Evolutionary conservation across 2,329 filamentous ascomycete genomes (phyloP), one percentile per base, ranked within the genome.

Genomic region (Xylariaceae sp.): DNA sequence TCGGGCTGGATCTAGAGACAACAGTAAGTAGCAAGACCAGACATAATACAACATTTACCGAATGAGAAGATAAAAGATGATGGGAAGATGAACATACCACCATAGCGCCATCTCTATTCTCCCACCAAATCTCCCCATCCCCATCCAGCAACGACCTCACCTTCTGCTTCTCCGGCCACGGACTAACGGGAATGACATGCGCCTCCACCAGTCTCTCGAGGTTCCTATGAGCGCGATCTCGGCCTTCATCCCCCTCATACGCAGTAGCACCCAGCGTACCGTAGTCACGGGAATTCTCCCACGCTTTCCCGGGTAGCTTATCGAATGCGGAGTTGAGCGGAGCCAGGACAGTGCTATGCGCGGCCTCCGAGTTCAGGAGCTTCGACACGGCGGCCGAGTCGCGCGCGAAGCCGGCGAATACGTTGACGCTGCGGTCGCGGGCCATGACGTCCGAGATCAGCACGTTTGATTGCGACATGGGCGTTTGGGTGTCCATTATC

Each of bases 361-460:
- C 72, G 0, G 74, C 67, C 0, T 77, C 71, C 67, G 89, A 80
- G 63, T 87, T 81, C 11, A 97, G 80, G 0, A 88, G 87, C 27
- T 75, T 73, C 7, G 83, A 80, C 26, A 91, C 78, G n/a, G 78
- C 73, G 46, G 85, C 80, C 64, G 91, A 83, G 67, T 92, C 86
- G 56, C 91, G 84, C 4, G 87, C 86, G 65, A 95, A 84, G 42
- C 85, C 84, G 32, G 89, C 87, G 72, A 96, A 97, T 62, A 91
- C 85, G 60, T 89, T 91, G 68, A 96, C 88, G 57, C 78, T 81
- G 63, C 88, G 85, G 53, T 89, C 85, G 61, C 85, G 85, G 40
- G 88, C 87, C 61, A 96, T 85, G 35, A 96, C 86, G 71, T 97
- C 92, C 42, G 87, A 88, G 53, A 97, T 82, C 57, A 89, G 83